phyloP scores from a whole-genome alignment of 164 flowering plant species.

The Kingdonia uniflora region DNA sequence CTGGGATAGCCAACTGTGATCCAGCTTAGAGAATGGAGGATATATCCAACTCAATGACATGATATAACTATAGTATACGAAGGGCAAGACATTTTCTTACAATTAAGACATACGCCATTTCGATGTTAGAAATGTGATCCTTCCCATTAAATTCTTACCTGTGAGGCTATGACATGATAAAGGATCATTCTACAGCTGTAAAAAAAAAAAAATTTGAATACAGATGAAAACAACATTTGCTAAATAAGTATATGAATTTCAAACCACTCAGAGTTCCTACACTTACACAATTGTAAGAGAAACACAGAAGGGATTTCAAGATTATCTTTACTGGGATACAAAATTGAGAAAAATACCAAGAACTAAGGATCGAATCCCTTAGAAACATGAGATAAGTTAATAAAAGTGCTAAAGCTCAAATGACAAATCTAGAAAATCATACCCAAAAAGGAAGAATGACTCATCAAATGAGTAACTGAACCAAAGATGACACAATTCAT shows the following conservation, averaged over 20 bases:
- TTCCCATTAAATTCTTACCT: no score
- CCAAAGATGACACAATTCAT: conserved; percentile 2
- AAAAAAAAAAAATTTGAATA: background rate
- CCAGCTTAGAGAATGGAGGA: no score
- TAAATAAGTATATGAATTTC: background rate
- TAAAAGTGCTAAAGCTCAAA: background rate
- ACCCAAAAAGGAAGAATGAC: background rate
- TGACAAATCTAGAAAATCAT: background rate
- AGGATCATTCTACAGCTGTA: background rate
- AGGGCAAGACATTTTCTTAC: no score
- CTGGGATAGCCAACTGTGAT: no score
- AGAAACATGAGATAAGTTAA: background rate
- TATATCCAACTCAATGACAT: no score
- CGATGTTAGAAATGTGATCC: no score
- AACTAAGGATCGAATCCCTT: background rate
- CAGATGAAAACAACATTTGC: no score
- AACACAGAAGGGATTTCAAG: background rate
- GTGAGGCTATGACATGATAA: background rate
- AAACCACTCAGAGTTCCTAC: conserved; percentile 1
- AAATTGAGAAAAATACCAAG: background rate
- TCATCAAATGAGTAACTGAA: conserved; percentile 2
- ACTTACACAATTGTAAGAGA: conserved; percentile 1
- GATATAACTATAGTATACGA: no score
- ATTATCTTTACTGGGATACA: conserved; percentile 1
- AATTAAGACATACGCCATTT: no score